Evolutionary conservation across 768 basidiomycete genomes (phyloP).

Genomic region (Cantharellus anzutake): DNA sequence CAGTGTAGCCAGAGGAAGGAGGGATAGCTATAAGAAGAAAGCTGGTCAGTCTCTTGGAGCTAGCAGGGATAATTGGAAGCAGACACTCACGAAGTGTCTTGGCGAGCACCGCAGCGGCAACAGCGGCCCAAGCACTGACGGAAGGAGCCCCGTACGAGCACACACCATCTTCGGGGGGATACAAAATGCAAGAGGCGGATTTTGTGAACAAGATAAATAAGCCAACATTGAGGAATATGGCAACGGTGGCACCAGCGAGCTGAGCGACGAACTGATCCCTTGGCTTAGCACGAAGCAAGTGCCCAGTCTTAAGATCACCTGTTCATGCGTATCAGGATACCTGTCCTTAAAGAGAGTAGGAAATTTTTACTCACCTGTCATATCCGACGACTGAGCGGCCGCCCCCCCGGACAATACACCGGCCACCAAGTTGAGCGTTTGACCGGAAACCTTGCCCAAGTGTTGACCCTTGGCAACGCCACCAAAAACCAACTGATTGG

Average conservation of each 20-base stretch:
- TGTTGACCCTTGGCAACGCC: constrained; percentile 33
- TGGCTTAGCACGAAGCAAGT: constrained; percentile 44
- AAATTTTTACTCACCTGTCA: constrained; percentile 35
- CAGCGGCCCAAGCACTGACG: constrained; percentile 37
- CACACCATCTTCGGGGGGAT: constrained; percentile 11
- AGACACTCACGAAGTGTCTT: constrained; percentile 19
- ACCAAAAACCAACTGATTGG: constrained; percentile 46
- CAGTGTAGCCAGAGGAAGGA: constrained; percentile 34
- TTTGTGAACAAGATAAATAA: constrained; percentile 44
- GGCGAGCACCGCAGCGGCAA: constrained; percentile 31
- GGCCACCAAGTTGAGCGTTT: constrained; percentile 30
- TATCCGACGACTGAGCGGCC: constrained; percentile 39
- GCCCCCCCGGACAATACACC: constrained; percentile 36
- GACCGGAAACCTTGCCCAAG: constrained; percentile 19
- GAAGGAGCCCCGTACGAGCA: constrained; percentile 40
- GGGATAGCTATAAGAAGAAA: constrained; percentile 19
- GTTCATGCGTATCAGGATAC: not conserved
- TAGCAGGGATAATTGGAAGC: not conserved
- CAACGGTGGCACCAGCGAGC: constrained; percentile 35
- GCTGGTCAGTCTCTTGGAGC: not conserved
- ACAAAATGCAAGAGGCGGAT: constrained; percentile 37
- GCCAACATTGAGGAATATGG: constrained; percentile 39
- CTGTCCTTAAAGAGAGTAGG: not conserved
- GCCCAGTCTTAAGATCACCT: constrained; percentile 32
- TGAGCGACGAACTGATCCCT: constrained; percentile 43